These are phyloP conservation scores for Aspergillus chevalieri DNA, from an alignment of 2,329 filamentous ascomycete genomes.

Conservation along the genomic window DNA sequence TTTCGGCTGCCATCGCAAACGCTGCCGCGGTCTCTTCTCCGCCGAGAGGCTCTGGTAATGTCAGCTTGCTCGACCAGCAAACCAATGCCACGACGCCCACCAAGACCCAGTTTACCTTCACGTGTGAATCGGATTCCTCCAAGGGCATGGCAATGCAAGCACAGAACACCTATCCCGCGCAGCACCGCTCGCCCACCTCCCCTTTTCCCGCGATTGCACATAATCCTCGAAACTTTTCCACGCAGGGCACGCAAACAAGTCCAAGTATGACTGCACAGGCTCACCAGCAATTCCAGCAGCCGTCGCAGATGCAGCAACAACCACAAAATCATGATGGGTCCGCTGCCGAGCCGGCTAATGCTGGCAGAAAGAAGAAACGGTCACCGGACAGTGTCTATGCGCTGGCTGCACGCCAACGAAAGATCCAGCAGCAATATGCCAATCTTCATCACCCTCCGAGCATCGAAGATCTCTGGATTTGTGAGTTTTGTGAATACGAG, in stretches of 20 bases:
- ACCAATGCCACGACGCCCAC: slow-evolving; percentile 52
- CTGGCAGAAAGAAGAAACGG: slow-evolving; percentile 59
- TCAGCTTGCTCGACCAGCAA: slow-evolving; percentile 70
- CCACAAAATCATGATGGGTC: slow-evolving; percentile 20
- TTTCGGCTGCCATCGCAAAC: slow-evolving; percentile 85
- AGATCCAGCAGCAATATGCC: slow-evolving; percentile 67
- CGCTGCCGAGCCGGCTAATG: slow-evolving; percentile 40
- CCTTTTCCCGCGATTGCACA: slow-evolving; percentile 28
- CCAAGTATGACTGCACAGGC: slow-evolving; percentile 40
- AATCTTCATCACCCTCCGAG: slow-evolving; percentile 69
- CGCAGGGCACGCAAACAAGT: slow-evolving; percentile 53
- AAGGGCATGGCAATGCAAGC: slow-evolving; percentile 72
- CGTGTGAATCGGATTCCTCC: slow-evolving; percentile 82
- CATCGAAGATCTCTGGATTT: slow-evolving; percentile 80
- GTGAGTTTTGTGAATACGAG: slow-evolving; percentile 97
- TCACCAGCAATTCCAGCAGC: slow-evolving; percentile 28
- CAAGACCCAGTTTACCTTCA: slow-evolving; percentile 92
- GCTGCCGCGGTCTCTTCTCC: slow-evolving; percentile 63
- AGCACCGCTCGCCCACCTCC: slow-evolving; percentile 28
- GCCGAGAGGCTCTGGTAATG: slow-evolving; percentile 65
- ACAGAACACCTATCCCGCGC: slow-evolving; percentile 40
- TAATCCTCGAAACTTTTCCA: slow-evolving; percentile 39
- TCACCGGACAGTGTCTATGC: slow-evolving; percentile 65
- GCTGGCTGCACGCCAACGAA: slow-evolving; percentile 69
- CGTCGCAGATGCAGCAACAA: slow-evolving; percentile 16